Base-by-base conservation (phyloP, 1,284 basidiomycete genomes). In the Veloboletus limbatus region DNA sequence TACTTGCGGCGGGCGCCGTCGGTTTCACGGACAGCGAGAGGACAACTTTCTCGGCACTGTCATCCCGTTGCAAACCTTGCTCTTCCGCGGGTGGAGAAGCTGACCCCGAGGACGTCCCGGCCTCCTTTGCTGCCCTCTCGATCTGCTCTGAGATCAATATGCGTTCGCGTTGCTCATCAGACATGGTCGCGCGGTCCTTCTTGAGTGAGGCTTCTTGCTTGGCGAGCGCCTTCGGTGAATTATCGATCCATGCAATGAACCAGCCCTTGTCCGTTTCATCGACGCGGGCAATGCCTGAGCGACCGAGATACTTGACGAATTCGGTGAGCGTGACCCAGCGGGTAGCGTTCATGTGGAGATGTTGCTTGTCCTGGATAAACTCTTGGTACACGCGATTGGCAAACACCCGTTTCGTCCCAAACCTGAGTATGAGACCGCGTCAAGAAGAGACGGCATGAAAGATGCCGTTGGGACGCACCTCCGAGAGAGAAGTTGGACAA, bases 231-330 rank as follows among this genome's bases (percentile, higher is more conserved):
- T 92, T 91, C 2, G 97, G 95, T 46, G 88, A 89, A 66, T 81
- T 97, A 68, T 99, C 97, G 50, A 99, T 89, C 96, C 97, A 99
- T 32, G 86, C 82, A 56, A 99, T 79, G 69, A 92, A 98, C 84
- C 92, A 94, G 3, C 95, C 96, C 71, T 97, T 94, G 70, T 98
- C 96, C 40, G 92, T 97, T 71, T 99, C 96, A 64, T 99, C 96
- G 18, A 97, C 97, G 54, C 89, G 81, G 4, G 87, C 91, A 39
- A 97, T 76, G 28, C 97, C 96, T 7, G 80, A 76, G 36, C 93
- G 78, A 3, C 97, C 95, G 24, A 99, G 77, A 59, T 95, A 83
- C 68, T 96, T 94, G 59, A 84, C 77, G 59, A 99, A 99, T 61
- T 97, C 96, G 10, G 90, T 90, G 50, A 99, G 77, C 9, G 96